phyloP scores from a whole-genome alignment of 257 asterid genomes.

The Nemophila menziesii region DNA sequence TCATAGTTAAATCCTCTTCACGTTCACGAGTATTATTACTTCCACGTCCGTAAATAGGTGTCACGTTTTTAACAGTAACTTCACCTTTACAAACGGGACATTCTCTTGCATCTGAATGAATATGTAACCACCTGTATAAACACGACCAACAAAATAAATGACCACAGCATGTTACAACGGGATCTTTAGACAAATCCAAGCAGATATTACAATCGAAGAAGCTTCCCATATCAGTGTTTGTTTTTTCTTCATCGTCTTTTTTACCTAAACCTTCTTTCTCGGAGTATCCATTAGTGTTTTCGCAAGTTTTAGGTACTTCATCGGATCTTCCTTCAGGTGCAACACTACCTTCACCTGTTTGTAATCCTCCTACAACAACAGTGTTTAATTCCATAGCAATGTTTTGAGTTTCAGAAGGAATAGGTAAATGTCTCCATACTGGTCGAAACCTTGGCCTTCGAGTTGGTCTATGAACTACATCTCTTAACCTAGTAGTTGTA shows the following conservation, averaged over 20 bases:
- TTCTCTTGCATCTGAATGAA: slow-evolving; percentile 81
- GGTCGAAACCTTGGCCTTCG: slow-evolving; percentile 64
- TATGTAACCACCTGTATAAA: slow-evolving; percentile 79
- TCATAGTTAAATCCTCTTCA: slow-evolving; percentile 35
- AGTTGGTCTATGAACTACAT: slow-evolving; percentile 39
- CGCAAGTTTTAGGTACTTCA: slow-evolving; percentile 37
- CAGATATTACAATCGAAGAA: slow-evolving; percentile 93
- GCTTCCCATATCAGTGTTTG: slow-evolving; percentile 47
- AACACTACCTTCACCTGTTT: slow-evolving; percentile 71
- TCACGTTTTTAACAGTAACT: slow-evolving; percentile 56
- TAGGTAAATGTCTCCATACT: slow-evolving; percentile 48
- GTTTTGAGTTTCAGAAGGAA: slow-evolving; percentile 51
- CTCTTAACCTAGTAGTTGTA: slow-evolving; percentile 26
- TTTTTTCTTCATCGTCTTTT: slow-evolving; percentile 51
- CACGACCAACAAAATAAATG: slow-evolving; percentile 98
- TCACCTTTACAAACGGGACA: slow-evolving; percentile 98
- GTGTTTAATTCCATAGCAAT: slow-evolving; percentile 46
- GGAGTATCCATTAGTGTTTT: slow-evolving; percentile 28
- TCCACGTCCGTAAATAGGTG: slow-evolving; percentile 85
- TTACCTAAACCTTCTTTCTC: slow-evolving; percentile 40
- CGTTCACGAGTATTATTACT: slow-evolving; percentile 22
- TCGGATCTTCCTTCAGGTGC: slow-evolving; percentile 34
- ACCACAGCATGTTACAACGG: slow-evolving; percentile 95
- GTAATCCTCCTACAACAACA: slow-evolving; percentile 35
- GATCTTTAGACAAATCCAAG: slow-evolving; percentile 81